Evolutionary conservation across 2,329 filamentous ascomycete genomes (phyloP).

Genomic region (Seiridium cupressi): DNA sequence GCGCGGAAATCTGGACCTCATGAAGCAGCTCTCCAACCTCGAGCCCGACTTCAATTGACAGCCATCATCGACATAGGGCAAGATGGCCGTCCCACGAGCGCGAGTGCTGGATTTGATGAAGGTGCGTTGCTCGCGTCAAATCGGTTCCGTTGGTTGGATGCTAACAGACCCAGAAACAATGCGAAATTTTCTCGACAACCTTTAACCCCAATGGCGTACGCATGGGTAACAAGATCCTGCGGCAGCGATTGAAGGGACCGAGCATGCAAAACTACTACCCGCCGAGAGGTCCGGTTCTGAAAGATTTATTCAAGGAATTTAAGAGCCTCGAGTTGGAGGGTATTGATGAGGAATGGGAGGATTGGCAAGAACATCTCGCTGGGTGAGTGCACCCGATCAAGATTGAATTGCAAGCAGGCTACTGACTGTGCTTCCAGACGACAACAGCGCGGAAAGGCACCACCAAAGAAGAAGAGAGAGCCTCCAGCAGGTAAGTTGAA

Average conservation of each 20-base stretch:
- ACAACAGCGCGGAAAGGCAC: constrained; percentile 80
- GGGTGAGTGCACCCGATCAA: constrained; percentile 44
- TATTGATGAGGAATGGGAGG: constrained; percentile 74
- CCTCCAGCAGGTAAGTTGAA: constrained; percentile 15
- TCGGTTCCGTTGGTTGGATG: too few species aligned
- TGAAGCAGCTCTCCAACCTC: constrained; percentile 8
- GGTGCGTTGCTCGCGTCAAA: constrained; percentile 44
- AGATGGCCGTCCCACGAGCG: constrained; percentile 62
- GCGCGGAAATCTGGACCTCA: constrained; percentile 4
- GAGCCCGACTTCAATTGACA: neutral
- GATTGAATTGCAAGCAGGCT: constrained; percentile 2
- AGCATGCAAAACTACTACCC: constrained; percentile 87
- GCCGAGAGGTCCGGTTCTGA: constrained; percentile 56
- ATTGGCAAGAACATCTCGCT: constrained; percentile 73
- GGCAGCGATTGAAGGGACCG: constrained; percentile 84
- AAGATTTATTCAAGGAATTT: constrained; percentile 71
- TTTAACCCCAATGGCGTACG: constrained; percentile 84
- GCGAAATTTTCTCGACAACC: constrained; percentile 84
- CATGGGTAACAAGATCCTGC: constrained; percentile 87
- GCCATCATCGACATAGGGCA: constrained; percentile 25
- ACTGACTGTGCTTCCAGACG: constrained; percentile 47
- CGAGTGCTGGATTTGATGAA: constrained; percentile 73
- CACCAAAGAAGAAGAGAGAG: constrained; percentile 83
- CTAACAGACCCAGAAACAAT: constrained; percentile 66
- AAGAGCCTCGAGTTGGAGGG: constrained; percentile 67